A percentile compares a stretch with the other conserved stretches of the same genome.
Conservation (phyloP, 2,329 filamentous ascomycete genomes). For the Blumeria hordei region DNA sequence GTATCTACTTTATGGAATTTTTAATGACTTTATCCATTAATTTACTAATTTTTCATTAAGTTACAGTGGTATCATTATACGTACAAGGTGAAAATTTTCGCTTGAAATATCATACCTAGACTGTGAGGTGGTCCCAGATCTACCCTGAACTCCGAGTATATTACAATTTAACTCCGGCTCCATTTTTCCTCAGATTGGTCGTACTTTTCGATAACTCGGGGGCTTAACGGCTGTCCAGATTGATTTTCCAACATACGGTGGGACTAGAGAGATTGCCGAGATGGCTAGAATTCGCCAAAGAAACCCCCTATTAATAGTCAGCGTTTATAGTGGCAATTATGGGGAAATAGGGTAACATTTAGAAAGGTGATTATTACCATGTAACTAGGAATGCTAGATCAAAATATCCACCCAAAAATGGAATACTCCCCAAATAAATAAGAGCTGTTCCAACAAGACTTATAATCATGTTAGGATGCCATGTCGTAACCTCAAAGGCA, state of each 20-base stretch:
- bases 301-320: constrained; percentile 35
- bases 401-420: constrained; percentile 76
- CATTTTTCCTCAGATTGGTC: constrained; percentile 23
- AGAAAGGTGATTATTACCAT: constrained; percentile 19
- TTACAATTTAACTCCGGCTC: neutral
- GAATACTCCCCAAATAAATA: constrained; percentile 60
- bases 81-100: no score
- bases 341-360: neutral
- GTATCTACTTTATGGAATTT: no score
- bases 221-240: constrained; percentile 70
- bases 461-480: constrained; percentile 82
- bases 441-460: constrained; percentile 61
- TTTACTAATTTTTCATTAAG: no score
- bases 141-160: no score
- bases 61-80: no score
- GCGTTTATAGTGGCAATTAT: neutral
- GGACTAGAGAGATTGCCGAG: constrained; percentile 54
- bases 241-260: constrained; percentile 69
- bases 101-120: no score
- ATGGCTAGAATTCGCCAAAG: constrained; percentile 73
- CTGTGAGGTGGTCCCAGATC: no score
- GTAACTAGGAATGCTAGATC: constrained; percentile 60
- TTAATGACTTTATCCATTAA: no score
- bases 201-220: constrained; percentile 85
- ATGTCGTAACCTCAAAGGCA: constrained; percentile 84